These are phyloP conservation scores for Flaveria ramosissima DNA, from an alignment of 129 eudicot species.

Conservation along the genomic window DNA sequence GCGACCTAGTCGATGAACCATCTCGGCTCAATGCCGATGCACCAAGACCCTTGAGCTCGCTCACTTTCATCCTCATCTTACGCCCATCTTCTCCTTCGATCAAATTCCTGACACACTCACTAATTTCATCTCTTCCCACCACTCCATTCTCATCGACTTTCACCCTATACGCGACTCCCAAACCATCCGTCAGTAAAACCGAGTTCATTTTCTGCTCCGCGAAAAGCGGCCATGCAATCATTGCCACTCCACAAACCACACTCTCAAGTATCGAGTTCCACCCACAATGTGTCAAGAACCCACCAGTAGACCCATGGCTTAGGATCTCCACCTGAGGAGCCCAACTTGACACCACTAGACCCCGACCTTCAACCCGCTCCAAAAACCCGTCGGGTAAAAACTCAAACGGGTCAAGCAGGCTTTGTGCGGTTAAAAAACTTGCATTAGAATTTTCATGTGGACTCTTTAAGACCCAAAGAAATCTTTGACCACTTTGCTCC, in stretches of 20 bases:
- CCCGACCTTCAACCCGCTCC: conserved; percentile 28
- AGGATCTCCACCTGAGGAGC: conserved; percentile 47
- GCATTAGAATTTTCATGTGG: conserved; percentile 37
- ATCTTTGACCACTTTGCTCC: conserved; percentile 46
- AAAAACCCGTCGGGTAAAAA: conserved; percentile 43
- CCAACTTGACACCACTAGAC: conserved; percentile 44
- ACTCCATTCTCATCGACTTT: conserved; percentile 37
- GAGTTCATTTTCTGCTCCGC: conserved; percentile 45
- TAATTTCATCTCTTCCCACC: conserved; percentile 41
- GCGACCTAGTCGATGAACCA: conserved; percentile 33
- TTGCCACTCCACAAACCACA: conserved; percentile 39
- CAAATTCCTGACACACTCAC: conserved; percentile 22
- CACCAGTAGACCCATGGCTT: conserved; percentile 36
- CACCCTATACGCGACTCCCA: conserved; percentile 32
- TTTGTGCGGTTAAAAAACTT: conserved; percentile 32
- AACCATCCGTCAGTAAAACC: conserved; percentile 25
- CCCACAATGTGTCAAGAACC: conserved; percentile 50
- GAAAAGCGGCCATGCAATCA: conserved; percentile 50
- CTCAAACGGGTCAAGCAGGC: conserved; percentile 30
- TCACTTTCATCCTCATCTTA: conserved; percentile 30
- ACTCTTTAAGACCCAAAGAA: conserved; percentile 47
- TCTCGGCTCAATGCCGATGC: conserved; percentile 25
- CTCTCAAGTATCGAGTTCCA: conserved; percentile 50
- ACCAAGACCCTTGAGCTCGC: conserved; percentile 16
- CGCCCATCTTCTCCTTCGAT: conserved; percentile 36